A percentile compares a stretch with the other conserved stretches of the same genome.
phyloP scores from a whole-genome alignment of 805 yeast genomes.

The Saccharomycopsis vini region DNA sequence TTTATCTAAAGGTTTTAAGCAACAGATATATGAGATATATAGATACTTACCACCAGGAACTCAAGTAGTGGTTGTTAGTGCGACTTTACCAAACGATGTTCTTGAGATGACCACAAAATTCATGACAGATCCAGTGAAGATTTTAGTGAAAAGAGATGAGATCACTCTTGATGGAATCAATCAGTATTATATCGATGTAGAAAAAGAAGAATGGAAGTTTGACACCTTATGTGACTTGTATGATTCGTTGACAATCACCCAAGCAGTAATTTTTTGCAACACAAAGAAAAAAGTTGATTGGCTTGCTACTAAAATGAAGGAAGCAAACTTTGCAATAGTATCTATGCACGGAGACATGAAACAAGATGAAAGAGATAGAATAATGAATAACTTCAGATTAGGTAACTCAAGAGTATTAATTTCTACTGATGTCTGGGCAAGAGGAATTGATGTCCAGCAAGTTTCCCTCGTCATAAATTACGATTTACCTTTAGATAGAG shows the following conservation, averaged over 20 bases:
- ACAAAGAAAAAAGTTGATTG: constrained; percentile 90
- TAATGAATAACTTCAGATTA: constrained; percentile 92
- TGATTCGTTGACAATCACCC: constrained; percentile 92
- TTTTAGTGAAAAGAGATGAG: constrained; percentile 91
- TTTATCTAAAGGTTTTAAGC: constrained; percentile 87
- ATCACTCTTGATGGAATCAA: constrained; percentile 91
- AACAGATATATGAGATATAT: constrained; percentile 91
- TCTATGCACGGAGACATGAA: constrained; percentile 96
- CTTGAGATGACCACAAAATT: constrained; percentile 85
- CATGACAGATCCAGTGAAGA: constrained; percentile 91
- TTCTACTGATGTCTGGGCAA: constrained; percentile 91
- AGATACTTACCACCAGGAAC: constrained; percentile 77
- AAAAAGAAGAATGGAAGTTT: constrained; percentile 88
- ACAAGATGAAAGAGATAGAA: constrained; percentile 86
- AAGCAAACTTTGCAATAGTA: constrained; percentile 80
- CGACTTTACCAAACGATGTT: constrained; percentile 91
- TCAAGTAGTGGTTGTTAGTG: constrained; percentile 91
- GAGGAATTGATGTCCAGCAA: constrained; percentile 98
- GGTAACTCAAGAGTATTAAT: constrained; percentile 91
- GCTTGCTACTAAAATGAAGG: constrained; percentile 65
- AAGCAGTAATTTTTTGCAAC: constrained; percentile 96
- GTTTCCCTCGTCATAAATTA: constrained; percentile 91
- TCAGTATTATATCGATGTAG: constrained; percentile 86
- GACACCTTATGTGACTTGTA: constrained; percentile 91
- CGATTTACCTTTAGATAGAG: constrained; percentile 84